Conservation (phyloP, 1,284 basidiomycete genomes). For the Anthracocystis panici-leucophaei region DNA sequence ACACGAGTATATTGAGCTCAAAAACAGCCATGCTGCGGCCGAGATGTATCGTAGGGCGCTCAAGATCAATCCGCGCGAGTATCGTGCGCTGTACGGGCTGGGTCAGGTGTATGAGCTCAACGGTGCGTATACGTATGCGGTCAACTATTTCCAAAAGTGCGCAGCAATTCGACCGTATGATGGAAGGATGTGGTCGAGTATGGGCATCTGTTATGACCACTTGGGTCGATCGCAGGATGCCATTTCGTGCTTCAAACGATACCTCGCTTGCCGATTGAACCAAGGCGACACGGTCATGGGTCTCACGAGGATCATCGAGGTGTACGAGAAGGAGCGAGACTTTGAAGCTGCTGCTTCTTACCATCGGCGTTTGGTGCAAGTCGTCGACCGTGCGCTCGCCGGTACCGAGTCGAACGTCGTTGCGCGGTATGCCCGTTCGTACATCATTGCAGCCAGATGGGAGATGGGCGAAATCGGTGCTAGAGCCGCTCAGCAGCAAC, state of each 20-base stretch:
- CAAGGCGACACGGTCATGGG: constrained; percentile 59
- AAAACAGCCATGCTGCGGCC: constrained; percentile 98
- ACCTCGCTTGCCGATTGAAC: constrained; percentile 63
- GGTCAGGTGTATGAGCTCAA: constrained; percentile 97
- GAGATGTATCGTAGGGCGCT: constrained; percentile 96
- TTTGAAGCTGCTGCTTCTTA: constrained; percentile 55
- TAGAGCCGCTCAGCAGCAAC: constrained; percentile 25
- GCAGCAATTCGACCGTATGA: constrained; percentile 94
- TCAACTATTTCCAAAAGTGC: constrained; percentile 96
- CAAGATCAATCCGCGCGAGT: constrained; percentile 90
- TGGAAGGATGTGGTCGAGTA: constrained; percentile 93
- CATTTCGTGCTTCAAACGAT: constrained; percentile 66
- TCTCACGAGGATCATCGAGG: constrained; percentile 62
- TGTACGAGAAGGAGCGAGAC: constrained; percentile 60
- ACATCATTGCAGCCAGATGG: constrained; percentile 64
- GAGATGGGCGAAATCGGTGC: constrained; percentile 67
- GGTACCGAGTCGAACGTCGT: constrained; percentile 57
- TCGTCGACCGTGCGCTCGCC: constrained; percentile 51
- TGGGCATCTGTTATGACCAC: constrained; percentile 93
- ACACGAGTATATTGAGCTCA: constrained; percentile 98
- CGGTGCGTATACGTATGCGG: constrained; percentile 94
- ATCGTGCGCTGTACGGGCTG: constrained; percentile 97
- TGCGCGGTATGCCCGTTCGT: constrained; percentile 57
- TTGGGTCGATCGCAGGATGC: constrained; percentile 72
- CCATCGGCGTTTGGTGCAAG: constrained; percentile 65